Evolutionary conservation across 2,329 filamentous ascomycete species (phyloP), one percentile per base, ranked within the genome.

Genomic region (Penicillium verrucosum): DNA sequence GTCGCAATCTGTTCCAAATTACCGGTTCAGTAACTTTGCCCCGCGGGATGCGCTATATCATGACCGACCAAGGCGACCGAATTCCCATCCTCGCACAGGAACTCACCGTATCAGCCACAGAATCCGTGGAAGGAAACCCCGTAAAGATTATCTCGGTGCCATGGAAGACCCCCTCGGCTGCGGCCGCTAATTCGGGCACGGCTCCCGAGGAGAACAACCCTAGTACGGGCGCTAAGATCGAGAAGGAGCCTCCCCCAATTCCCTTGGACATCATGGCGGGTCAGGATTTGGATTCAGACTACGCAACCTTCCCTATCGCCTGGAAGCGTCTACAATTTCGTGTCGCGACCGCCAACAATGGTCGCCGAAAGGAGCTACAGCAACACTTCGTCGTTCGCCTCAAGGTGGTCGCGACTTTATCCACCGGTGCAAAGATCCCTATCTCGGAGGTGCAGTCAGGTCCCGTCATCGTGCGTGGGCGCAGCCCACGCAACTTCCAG

Each of bases 121-220:
- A 97, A 73, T 97, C 93, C 1, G 92, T 96, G 16, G 93, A 97
- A 72, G 90, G 91, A 34, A 93, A 96, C 66, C 79, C 89, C 0
- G 91, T 97, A 42, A 93, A 95, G 66, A 87, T 97, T 60, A 97
- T 97, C 61, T 94, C 94, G 8, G 96, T 97, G 58, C 93, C 93
- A 1, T 97, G 93, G 93, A 97, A 97, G 79, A 97, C 92, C 2
- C 92, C 92, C 23, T 64, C 64, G 7, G 64, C 64, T 0, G 64
- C 64, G 1, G 90, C 89, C 29, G 90, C 89, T 61, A 80, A 86
- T 57, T 81, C 76, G 59, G 84, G 88, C 60, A 78, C 78, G 1
- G 79, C 79, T 11, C 67, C 70, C 27, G 68, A 71, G 32, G 68
- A 70, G 8, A 61, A 47, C 50, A 59, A 50, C 68, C 72, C 32